Evolutionary conservation across 2,329 filamentous ascomycete species (phyloP).

Genomic region (Ilyonectria sp.): DNA sequence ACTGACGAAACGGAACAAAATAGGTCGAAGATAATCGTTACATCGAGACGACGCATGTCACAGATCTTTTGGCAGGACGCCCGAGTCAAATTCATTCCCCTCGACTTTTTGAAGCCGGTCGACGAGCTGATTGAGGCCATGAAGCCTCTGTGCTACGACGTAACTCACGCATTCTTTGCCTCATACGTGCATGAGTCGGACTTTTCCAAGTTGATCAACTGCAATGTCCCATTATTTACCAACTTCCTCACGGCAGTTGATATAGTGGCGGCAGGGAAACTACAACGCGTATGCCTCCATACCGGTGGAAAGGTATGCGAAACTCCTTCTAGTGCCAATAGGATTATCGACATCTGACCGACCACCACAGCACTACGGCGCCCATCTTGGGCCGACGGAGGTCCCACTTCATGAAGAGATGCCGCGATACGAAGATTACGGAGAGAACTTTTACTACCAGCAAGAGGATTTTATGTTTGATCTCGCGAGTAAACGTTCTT

Average conservation of each 20-base stretch:
- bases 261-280: slow-evolving; percentile 26
- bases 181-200: slow-evolving; percentile 37
- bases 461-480: slow-evolving; percentile 37
- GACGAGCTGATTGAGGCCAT: slow-evolving; percentile 35
- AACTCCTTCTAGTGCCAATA: background rate
- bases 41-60: slow-evolving; percentile 25
- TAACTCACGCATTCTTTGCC: slow-evolving; percentile 38
- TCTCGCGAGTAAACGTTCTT: slow-evolving; percentile 30
- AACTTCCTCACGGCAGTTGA: slow-evolving; percentile 36
- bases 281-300: slow-evolving; percentile 35
- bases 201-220: slow-evolving; percentile 33
- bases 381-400: slow-evolving; percentile 35
- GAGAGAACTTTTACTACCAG: slow-evolving; percentile 37
- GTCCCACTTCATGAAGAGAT: slow-evolving; percentile 37
- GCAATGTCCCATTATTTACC: slow-evolving; percentile 34
- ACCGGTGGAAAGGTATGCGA: slow-evolving; percentile 35
- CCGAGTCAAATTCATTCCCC: slow-evolving; percentile 33
- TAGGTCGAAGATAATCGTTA: slow-evolving; percentile 41
- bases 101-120: slow-evolving; percentile 36
- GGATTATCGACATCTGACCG: background rate
- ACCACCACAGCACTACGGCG: slow-evolving; percentile 31
- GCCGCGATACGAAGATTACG: slow-evolving; percentile 33
- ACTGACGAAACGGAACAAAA: background rate
- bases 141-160: slow-evolving; percentile 35
- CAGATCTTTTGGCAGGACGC: slow-evolving; percentile 36